A percentile compares a stretch with the other conserved stretches of the same genome.
Evolutionary conservation across 768 basidiomycete genomes (phyloP).

Genomic region (Kwoniella dejecticola): DNA sequence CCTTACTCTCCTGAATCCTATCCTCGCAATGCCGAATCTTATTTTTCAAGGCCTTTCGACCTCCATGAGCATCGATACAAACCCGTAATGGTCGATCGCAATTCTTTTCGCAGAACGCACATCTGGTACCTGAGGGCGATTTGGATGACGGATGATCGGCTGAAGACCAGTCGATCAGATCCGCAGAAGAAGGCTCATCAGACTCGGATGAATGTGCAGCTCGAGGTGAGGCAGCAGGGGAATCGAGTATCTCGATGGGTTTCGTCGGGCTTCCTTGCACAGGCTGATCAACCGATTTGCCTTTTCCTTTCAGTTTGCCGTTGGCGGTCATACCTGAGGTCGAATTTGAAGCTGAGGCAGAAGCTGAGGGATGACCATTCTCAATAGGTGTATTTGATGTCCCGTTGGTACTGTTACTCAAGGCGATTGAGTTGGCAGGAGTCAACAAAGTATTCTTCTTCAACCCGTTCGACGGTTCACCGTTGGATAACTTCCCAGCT

Average conservation of each 20-base stretch:
- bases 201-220: background rate
- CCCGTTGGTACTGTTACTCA: slow-evolving; percentile 1
- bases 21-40: slow-evolving; percentile 9
- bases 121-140: background rate
- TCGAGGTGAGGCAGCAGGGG: background rate
- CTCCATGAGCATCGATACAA: slow-evolving; percentile 14
- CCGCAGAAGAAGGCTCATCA: background rate
- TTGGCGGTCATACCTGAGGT: no score
- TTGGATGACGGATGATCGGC: background rate
- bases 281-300: background rate
- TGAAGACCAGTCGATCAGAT: background rate
- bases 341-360: background rate
- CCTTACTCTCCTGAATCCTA: background rate
- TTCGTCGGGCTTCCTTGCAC: no score
- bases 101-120: slow-evolving; percentile 17
- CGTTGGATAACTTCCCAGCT: slow-evolving; percentile 5
- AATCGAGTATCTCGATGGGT: background rate
- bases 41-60: slow-evolving; percentile 16
- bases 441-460: background rate
- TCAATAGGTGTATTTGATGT: background rate
- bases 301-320: background rate
- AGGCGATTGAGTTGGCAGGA: background rate
- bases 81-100: slow-evolving; percentile 10
- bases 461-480: background rate
- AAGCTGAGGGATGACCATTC: background rate